Evolutionary conservation across 495 filamentous ascomycete genomes (phyloP).

Genomic region (Amorphotheca resinae): DNA sequence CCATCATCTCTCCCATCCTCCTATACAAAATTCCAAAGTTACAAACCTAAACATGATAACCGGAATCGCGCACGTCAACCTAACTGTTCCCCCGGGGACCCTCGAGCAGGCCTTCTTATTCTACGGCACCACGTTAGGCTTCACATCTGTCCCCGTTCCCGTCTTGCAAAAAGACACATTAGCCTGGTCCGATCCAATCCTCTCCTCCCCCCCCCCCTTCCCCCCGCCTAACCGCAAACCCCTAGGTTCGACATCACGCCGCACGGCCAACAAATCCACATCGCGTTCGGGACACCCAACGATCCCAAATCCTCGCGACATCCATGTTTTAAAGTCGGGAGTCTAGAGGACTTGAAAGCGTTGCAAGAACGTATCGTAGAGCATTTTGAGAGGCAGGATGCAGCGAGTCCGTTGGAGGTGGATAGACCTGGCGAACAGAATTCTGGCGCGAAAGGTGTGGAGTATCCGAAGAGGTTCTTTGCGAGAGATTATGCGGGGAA

Average conservation of each 20-base stretch:
- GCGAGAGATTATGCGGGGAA: slow-evolving; percentile 53
- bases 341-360: slow-evolving; percentile 30
- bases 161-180: slow-evolving; percentile 34
- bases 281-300: slow-evolving; percentile 30
- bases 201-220: not conserved
- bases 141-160: slow-evolving; percentile 38
- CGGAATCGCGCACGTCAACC: slow-evolving; percentile 47
- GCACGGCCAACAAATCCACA: slow-evolving; percentile 48
- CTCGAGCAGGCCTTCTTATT: slow-evolving; percentile 40
- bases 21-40: not conserved
- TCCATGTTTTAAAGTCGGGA: slow-evolving; percentile 43
- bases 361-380: slow-evolving; percentile 40
- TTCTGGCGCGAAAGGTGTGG: slow-evolving; percentile 40
- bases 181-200: slow-evolving; percentile 28
- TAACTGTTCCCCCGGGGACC: slow-evolving; percentile 41
- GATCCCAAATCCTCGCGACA: slow-evolving; percentile 33
- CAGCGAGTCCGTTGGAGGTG: slow-evolving; percentile 36
- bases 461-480: slow-evolving; percentile 50
- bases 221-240: slow-evolving; percentile 14
- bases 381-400: slow-evolving; percentile 36
- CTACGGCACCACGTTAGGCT: slow-evolving; percentile 41
- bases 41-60: slow-evolving; percentile 36
- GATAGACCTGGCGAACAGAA: slow-evolving; percentile 41
- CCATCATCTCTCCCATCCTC: not conserved
- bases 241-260: slow-evolving; percentile 40